Conservation (phyloP, 257 asterid genomes). For the Solanum dulcamara region DNA sequence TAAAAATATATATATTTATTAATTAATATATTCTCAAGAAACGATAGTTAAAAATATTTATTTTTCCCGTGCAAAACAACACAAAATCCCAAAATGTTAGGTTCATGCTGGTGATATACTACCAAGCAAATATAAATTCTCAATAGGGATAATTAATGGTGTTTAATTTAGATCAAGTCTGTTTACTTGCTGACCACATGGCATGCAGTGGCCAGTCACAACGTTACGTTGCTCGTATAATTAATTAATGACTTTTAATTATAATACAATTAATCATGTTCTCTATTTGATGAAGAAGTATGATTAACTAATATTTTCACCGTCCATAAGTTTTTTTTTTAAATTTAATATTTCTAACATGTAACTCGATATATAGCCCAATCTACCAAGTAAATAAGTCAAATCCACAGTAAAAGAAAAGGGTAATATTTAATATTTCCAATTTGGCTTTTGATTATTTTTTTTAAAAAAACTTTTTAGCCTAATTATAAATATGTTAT, state of each 20-base stretch:
- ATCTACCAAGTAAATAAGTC: not conserved
- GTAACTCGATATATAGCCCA: not conserved
- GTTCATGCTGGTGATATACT: not conserved
- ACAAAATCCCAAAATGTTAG: not conserved
- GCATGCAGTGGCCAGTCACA: not conserved
- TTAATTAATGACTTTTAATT: not conserved
- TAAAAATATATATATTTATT: too few species aligned
- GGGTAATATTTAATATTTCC: too few species aligned
- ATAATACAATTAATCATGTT: not conserved
- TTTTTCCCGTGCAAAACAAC: not conserved
- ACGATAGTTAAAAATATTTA: too few species aligned
- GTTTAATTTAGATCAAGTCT: not conserved
- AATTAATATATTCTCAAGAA: too few species aligned
- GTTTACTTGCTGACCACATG: conserved; percentile 4
- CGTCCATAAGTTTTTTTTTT: not conserved
- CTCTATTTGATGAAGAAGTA: conserved; percentile 12
- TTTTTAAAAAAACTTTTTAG: too few species aligned
- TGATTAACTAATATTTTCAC: conserved; percentile 6
- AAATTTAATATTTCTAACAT: not conserved
- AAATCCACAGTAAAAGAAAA: not conserved
- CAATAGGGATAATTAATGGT: not conserved
- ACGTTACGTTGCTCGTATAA: not conserved
- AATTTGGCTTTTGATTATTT: too few species aligned
- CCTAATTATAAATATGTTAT: too few species aligned
- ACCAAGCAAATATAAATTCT: not conserved